Base-by-base conservation (phyloP, 352 stramenopile species). In the Stephanocyclus meneghinianus region DNA sequence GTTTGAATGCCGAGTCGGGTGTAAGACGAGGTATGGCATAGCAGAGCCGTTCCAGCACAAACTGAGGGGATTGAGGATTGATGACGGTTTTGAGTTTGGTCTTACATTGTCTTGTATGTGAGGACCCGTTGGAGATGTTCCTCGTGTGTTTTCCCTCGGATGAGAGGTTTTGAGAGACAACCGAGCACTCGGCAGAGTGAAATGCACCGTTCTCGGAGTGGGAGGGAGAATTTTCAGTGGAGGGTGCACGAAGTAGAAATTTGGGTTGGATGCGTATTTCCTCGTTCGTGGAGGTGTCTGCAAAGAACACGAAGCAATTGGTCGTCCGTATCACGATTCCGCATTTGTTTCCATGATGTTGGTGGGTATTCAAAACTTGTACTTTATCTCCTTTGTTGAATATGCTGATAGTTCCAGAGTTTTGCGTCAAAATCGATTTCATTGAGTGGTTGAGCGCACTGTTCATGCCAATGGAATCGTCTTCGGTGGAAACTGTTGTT, bases 361-460 rank as follows among this genome's bases (percentile, higher is more conserved):
- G 16, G 50, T 67, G 59, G 2, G 15, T 10, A 8, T 53, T 15
- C 6, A 32, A 29, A 29, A 67, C 59, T 53, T 26, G 59, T 8
- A 67, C 35, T 35, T 44, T 35, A 8, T 67, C 59, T 32, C 59
- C 59, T 29, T 15, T 15, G 18, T 53, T 4, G 16, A 67, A 67
- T 4, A 5, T 4, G 13, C 13, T 53, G n/a, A 5, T 53, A 16
- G 45, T 21, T 16, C 5, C n/a, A 5, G n/a, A 32, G 50, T 10
- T n/a, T 59, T 59, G 11, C 2, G 45, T 21, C n/a, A 6, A 16
- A 21, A 5, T 6, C 11, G 45, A 10, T 16, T 53, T 53, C 3
- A 53, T 21, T 16, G 45, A 53, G 13, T 16, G 45, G 13, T 21
- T 21, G 45, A 21, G 2, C 5, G 6, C 13, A 4, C 10, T 16